Evolutionary conservation across 2,329 filamentous ascomycete species (phyloP).

Genomic region (Fonsecaea pugnacius): DNA sequence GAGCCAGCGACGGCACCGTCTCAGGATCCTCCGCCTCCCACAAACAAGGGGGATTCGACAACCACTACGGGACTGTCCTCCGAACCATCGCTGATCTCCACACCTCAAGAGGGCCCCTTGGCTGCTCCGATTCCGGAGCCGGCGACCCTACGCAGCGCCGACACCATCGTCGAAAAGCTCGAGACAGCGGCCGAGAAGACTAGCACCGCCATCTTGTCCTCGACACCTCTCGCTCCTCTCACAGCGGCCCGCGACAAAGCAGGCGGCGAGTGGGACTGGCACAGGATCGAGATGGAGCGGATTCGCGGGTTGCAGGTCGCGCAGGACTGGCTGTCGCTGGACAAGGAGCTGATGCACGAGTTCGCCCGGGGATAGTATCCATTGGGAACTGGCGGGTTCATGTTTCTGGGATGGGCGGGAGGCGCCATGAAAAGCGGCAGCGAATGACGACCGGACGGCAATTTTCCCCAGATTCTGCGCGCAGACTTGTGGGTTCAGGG

Average conservation of each 20-base stretch:
- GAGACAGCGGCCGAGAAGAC: constrained; percentile 35
- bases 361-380: constrained; percentile 36
- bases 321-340: constrained; percentile 59
- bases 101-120: constrained; percentile 26
- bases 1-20: neutral
- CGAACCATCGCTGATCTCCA: constrained; percentile 15
- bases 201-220: constrained; percentile 22
- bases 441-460: neutral
- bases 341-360: constrained; percentile 56
- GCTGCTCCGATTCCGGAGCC: constrained; percentile 21
- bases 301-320: constrained; percentile 60
- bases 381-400: neutral
- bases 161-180: constrained; percentile 30
- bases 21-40: neutral
- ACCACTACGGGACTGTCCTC: neutral
- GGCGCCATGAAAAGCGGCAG: neutral
- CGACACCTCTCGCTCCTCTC: constrained; percentile 41
- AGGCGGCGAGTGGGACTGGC: constrained; percentile 61
- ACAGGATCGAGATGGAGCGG: constrained; percentile 63
- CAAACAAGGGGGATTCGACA: neutral
- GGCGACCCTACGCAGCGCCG: constrained; percentile 17
- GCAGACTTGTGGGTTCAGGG: neutral
- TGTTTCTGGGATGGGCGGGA: neutral
- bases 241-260: constrained; percentile 39
- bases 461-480: neutral